Evolutionary conservation across 108 stramenopile species (phyloP), one percentile per base, ranked within the genome.

Genomic region (Fragilaria crotonensis): DNA sequence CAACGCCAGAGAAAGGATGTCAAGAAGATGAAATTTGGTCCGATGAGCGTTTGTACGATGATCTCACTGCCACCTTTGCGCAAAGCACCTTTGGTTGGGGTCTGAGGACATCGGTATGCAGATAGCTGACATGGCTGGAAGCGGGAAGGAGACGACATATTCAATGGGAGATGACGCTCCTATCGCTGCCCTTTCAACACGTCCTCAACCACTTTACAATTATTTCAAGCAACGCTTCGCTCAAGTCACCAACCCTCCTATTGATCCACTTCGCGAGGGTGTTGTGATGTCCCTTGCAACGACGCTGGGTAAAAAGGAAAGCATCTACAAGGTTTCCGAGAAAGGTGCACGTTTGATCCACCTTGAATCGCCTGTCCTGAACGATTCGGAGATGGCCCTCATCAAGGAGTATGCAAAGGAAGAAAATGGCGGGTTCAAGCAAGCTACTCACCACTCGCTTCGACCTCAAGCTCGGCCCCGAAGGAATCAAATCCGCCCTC

Each of bases 101-200:
- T 33, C 68, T 93, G 97, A 98, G 71, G 94, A 95, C 71, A 90
- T 96, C 72, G 92, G 93, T 29, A 95, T 98, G 94, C 94, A 96
- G 76, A 88, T 98, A 47, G 67, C 79, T 59, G 94, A 96, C 64
- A 96, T 94, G 92, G 92, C 91, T n/a, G 85, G 87, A 27, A 68
- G 79, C 45, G 96, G 78, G 11, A 93, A 96, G 76, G 97, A 98
- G 73, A 94, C 94, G 22, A 96, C 96, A 2, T 96, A 94, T 56
- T 94, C 89, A 49, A 98, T 98, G 97, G 97, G 97, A 51, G 97
- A 96, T 56, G 97, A 98, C 78, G 95, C 96, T 14, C 97, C 97
- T 18, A 74, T 97, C 22, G 85, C 97, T 4, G 87, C 76, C 4
- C 73, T 98, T 52, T 93, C 91, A 11, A 79, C 89, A 52, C 77